Evolutionary conservation across 352 stramenopile species (phyloP).

Genomic region (Phytophthora tubulina): DNA sequence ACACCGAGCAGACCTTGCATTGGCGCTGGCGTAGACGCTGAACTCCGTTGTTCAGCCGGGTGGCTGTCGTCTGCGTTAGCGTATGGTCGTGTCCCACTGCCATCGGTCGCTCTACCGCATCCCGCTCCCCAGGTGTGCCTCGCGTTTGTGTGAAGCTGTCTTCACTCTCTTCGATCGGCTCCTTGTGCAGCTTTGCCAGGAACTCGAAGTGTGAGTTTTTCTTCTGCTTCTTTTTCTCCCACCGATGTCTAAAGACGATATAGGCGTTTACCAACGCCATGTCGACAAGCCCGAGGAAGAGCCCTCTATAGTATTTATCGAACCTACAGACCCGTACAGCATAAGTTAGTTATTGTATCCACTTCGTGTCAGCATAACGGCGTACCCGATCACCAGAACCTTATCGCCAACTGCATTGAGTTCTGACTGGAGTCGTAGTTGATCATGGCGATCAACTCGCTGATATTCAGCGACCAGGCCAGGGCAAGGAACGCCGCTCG

Average conservation of each 20-base stretch:
- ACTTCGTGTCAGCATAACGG: constrained; percentile 6
- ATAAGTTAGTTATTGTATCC: constrained; percentile 1
- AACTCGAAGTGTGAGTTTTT: neutral
- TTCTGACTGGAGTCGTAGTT: neutral
- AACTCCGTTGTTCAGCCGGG: neutral
- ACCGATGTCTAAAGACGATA: neutral
- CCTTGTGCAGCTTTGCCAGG: too few relatives aligned
- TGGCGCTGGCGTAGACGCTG: neutral
- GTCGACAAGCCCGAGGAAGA: constrained; percentile 8
- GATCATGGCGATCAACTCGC: neutral
- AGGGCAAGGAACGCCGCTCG: too few relatives aligned
- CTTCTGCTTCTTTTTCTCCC: constrained; percentile 1
- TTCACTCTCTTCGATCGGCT: too few relatives aligned
- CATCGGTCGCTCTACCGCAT: too few relatives aligned
- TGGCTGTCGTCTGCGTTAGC: neutral
- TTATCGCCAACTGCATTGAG: neutral
- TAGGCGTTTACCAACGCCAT: constrained; percentile 14
- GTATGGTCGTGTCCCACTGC: neutral
- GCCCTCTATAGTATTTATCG: constrained; percentile 9
- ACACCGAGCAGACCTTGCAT: constrained; percentile 21
- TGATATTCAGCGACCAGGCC: too few relatives aligned
- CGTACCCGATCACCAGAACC: neutral
- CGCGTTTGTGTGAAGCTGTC: too few relatives aligned
- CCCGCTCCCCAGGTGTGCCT: too few relatives aligned
- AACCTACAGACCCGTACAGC: constrained; percentile 7